Evolutionary conservation across 2,329 filamentous ascomycete genomes (phyloP).

Genomic region (Colletotrichum scovillei): DNA sequence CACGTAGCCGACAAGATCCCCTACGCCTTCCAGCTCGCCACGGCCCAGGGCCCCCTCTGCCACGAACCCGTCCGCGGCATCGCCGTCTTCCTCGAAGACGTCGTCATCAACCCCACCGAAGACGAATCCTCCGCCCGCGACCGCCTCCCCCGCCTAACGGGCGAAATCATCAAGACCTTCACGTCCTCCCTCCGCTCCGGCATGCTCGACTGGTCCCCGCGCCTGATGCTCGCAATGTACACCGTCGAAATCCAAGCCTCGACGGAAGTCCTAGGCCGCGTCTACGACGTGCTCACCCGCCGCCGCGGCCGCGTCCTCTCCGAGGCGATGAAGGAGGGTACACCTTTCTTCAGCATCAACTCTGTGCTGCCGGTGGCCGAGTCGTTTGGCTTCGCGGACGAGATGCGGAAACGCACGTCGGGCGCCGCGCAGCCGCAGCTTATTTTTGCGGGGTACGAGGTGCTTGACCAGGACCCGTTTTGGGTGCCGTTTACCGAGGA

Average conservation of each 20-base stretch:
- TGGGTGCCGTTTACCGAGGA: slow-evolving; percentile 98
- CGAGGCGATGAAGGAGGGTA: slow-evolving; percentile 93
- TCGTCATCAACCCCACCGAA: slow-evolving; percentile 66
- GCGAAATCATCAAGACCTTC: slow-evolving; percentile 91
- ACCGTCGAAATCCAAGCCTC: slow-evolving; percentile 97
- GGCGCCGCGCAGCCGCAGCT: slow-evolving; percentile 93
- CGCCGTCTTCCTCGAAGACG: slow-evolving; percentile 88
- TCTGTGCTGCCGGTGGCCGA: slow-evolving; percentile 91
- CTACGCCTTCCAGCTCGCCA: slow-evolving; percentile 95
- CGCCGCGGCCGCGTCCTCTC: slow-evolving; percentile 89
- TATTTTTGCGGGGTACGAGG: slow-evolving; percentile 91
- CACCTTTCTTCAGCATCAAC: slow-evolving; percentile 94
- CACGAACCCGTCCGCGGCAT: slow-evolving; percentile 93
- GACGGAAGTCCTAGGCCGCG: slow-evolving; percentile 92
- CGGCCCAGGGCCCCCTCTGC: slow-evolving; percentile 88
- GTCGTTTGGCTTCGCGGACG: slow-evolving; percentile 95
- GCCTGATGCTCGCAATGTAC: slow-evolving; percentile 98
- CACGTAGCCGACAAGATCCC: slow-evolving; percentile 91
- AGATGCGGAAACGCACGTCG: slow-evolving; percentile 93
- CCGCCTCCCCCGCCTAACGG: slow-evolving; percentile 82
- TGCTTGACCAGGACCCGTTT: slow-evolving; percentile 95
- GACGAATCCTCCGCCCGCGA: slow-evolving; percentile 70
- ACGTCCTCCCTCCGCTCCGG: slow-evolving; percentile 85
- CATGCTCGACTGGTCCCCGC: slow-evolving; percentile 95
- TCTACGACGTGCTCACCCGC: slow-evolving; percentile 97